Evolutionary conservation across 1,139 yeast species (phyloP), one percentile per base, ranked within the genome.

Genomic region (Pichia cactophila): DNA sequence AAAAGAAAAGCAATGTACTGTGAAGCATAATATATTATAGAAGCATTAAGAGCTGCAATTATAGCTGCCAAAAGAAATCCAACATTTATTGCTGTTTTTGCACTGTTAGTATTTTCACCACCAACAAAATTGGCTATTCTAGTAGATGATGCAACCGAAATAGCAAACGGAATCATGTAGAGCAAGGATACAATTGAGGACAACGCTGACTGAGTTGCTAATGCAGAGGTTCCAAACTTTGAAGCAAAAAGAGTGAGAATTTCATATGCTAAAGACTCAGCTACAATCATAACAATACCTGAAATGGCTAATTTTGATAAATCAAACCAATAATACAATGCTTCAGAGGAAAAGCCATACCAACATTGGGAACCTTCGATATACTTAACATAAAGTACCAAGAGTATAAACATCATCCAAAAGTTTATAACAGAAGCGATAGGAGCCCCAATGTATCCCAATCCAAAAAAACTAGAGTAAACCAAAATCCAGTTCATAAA

Each of bases 61-160:
- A 74, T 51, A 3, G 83, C 57, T 0, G 90, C 83, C n/a, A 78
- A 71, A 2, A 68, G 54, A 29, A 87, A 68, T 0, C 90, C 90
- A 5, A 85, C 76, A 50, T 72, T 67, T 1, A 89, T 77, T 1
- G 96, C 82, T 4, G 76, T 69, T 52, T 78, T 74, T 2, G 96
- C 96, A 44, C 75, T 70, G 0, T 69, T 67, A 4, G 80, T 68
- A 58, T 86, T 81, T 46, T 77, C 81, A 0, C 92, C 94, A 5
- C 97, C 97, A 50, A 89, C 78, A 59, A 84, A 87, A 63, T 84
- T 87, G 41, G 96, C 96, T 45, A 88, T 83, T 66, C 97, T 74
- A 0, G 96, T 88, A 0, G 95, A 83, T 0, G 90, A 75, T 0
- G 95, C 95, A 45, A 88, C 88, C 41, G 95, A 83, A 5, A 87